Evolutionary conservation across 2,329 filamentous ascomycete genomes (phyloP).

Genomic region (Claviceps cyperi): DNA sequence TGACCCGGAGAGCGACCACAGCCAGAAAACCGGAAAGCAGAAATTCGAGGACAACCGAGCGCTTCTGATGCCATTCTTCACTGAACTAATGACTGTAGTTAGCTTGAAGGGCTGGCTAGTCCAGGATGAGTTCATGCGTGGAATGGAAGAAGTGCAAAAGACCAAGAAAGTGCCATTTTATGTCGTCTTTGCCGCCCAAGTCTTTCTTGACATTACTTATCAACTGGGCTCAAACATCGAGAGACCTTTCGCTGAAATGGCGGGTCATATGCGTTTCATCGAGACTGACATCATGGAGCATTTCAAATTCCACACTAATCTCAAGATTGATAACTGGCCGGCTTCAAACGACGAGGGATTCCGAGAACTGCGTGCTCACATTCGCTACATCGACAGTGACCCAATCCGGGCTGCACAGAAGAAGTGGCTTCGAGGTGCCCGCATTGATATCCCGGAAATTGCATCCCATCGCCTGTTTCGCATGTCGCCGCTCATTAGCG

Average conservation of each 20-base stretch:
- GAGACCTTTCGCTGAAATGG: slow-evolving; percentile 4
- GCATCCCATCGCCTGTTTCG: slow-evolving; percentile 16
- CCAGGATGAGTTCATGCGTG: slow-evolving; percentile 24
- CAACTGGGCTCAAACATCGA: slow-evolving; percentile 10
- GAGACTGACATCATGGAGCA: background rate
- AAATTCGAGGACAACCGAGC: slow-evolving; percentile 22
- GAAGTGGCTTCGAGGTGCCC: background rate
- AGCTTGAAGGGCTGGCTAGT: slow-evolving; percentile 8
- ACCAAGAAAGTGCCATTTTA: slow-evolving; percentile 20
- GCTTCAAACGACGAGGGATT: background rate
- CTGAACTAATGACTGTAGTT: slow-evolving; percentile 16
- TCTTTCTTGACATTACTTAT: slow-evolving; percentile 27
- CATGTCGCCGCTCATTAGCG: slow-evolving; percentile 23
- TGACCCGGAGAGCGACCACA: slow-evolving; percentile 13
- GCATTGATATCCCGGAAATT: background rate
- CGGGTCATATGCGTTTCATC: background rate
- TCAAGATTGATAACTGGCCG: slow-evolving; percentile 16
- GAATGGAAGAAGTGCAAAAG: slow-evolving; percentile 17
- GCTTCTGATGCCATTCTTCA: slow-evolving; percentile 19
- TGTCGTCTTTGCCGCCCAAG: slow-evolving; percentile 24
- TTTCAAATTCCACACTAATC: slow-evolving; percentile 16
- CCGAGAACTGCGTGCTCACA: slow-evolving; percentile 5
- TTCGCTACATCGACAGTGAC: background rate
- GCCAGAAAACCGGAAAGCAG: slow-evolving; percentile 12
- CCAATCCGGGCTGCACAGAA: background rate